A percentile compares a stretch with the other conserved stretches of the same genome.
phyloP scores from a whole-genome alignment of 331 rosid species.

The Pyrus hybrid region DNA sequence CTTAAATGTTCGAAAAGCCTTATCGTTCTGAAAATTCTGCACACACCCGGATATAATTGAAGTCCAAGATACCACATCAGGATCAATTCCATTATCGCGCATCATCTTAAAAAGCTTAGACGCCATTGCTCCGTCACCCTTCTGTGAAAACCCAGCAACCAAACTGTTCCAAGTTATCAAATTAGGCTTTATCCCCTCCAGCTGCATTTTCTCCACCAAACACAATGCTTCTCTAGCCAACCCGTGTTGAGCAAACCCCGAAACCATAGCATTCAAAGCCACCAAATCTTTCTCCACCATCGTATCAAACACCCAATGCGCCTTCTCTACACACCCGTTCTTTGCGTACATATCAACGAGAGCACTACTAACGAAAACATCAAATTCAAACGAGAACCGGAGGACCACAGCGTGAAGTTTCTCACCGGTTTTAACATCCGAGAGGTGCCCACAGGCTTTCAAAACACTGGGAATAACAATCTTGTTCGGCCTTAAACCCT shows the following conservation, averaged over 20 bases:
- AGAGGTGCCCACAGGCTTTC: slow-evolving; percentile 71
- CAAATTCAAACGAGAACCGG: slow-evolving; percentile 45
- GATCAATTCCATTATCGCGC: slow-evolving; percentile 50
- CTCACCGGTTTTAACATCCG: slow-evolving; percentile 39
- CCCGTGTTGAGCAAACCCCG: slow-evolving; percentile 65
- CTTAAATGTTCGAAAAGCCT: slow-evolving; percentile 58
- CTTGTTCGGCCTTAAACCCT: slow-evolving; percentile 26
- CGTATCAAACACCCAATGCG: slow-evolving; percentile 46
- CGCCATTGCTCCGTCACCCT: slow-evolving; percentile 49
- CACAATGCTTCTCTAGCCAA: slow-evolving; percentile 42
- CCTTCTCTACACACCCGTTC: slow-evolving; percentile 41
- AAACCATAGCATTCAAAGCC: slow-evolving; percentile 72
- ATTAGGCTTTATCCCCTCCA: slow-evolving; percentile 45
- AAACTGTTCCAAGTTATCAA: slow-evolving; percentile 77
- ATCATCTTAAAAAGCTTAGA: slow-evolving; percentile 43
- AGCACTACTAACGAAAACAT: slow-evolving; percentile 55
- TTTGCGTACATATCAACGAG: slow-evolving; percentile 75
- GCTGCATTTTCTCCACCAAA: slow-evolving; percentile 49
- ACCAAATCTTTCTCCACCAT: slow-evolving; percentile 66
- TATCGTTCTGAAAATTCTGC: slow-evolving; percentile 53
- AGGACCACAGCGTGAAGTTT: slow-evolving; percentile 49
- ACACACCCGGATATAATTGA: slow-evolving; percentile 81
- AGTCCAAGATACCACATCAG: slow-evolving; percentile 88
- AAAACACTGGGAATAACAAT: slow-evolving; percentile 73
- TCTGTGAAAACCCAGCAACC: slow-evolving; percentile 71